A percentile compares a stretch with the other conserved stretches of the same genome.
These are phyloP conservation scores for Lasiodiplodia sp. DNA, from an alignment of 2,329 filamentous ascomycete genomes.

Conservation along the genomic window DNA sequence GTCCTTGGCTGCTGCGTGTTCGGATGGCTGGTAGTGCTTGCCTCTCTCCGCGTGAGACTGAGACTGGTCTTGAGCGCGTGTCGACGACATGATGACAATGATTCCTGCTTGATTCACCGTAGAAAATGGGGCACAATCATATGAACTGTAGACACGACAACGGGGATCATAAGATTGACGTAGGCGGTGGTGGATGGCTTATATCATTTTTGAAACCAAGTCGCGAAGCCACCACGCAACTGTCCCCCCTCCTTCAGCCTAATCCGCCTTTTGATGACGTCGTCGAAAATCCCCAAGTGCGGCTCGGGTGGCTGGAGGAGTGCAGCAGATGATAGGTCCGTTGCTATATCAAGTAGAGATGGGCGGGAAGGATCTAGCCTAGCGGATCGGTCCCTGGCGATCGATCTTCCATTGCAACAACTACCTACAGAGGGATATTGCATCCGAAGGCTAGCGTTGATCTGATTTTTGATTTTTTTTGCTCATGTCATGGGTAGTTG, in stretches of 20 bases:
- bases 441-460: too few relatives aligned
- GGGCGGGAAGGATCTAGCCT: background rate
- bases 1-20: background rate
- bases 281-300: background rate
- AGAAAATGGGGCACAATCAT: background rate
- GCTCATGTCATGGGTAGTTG: too few relatives aligned
- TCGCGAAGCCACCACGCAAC: background rate
- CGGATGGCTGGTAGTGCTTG: background rate
- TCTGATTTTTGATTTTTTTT: too few relatives aligned
- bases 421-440: too few relatives aligned
- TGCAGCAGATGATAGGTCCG: background rate
- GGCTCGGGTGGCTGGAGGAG: background rate
- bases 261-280: background rate
- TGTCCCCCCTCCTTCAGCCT: background rate
- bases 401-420: conserved; percentile 3
- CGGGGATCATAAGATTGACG: background rate
- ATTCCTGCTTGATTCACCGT: background rate
- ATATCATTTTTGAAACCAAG: background rate
- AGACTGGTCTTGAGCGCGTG: conserved; percentile 7
- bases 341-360: background rate
- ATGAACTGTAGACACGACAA: background rate
- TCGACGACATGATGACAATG: background rate
- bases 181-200: background rate
- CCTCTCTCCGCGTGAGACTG: too few relatives aligned
- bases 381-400: conserved; percentile 22